These are phyloP conservation scores for Fomitopsis pinicola DNA, from an alignment of 1,284 basidiomycete genomes.

Conservation along the genomic window DNA sequence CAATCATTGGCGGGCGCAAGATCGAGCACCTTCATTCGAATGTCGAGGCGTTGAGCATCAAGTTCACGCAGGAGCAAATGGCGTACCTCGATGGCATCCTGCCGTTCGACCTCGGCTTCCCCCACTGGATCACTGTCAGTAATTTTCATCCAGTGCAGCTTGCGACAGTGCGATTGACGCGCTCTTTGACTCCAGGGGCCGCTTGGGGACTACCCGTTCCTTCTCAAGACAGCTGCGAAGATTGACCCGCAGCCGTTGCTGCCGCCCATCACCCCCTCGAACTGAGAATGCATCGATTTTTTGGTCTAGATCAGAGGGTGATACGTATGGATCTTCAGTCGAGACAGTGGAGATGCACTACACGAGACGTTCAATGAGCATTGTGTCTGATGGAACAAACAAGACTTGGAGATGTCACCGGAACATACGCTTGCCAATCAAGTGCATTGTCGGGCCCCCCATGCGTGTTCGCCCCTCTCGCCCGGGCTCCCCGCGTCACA, in stretches of 20 bases:
- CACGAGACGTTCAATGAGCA: too few relatives aligned
- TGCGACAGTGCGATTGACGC: not conserved
- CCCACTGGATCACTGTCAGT: constrained; percentile 32
- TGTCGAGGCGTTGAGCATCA: constrained; percentile 40
- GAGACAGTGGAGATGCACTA: too few relatives aligned
- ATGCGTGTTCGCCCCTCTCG: too few relatives aligned
- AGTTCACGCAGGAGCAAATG: constrained; percentile 37
- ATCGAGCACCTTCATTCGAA: constrained; percentile 25
- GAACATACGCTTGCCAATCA: too few relatives aligned
- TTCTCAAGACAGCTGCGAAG: not conserved
- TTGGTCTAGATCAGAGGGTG: not conserved
- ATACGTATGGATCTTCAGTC: too few relatives aligned
- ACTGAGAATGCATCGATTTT: too few relatives aligned
- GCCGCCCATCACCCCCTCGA: constrained; percentile 3
- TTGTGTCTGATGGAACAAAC: too few relatives aligned
- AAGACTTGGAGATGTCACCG: too few relatives aligned
- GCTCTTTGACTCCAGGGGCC: not conserved
- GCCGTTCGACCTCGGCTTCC: constrained; percentile 40
- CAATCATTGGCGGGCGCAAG: constrained; percentile 8
- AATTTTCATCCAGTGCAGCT: not conserved
- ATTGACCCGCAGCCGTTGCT: constrained; percentile 2
- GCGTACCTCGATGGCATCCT: constrained; percentile 33
- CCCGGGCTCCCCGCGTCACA: too few relatives aligned
- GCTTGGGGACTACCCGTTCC: not conserved
- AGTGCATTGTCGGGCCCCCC: too few relatives aligned